These are phyloP conservation scores for Incumbomyces delicatus DNA, from an alignment of 2,329 filamentous ascomycete species.

Conservation along the genomic window DNA sequence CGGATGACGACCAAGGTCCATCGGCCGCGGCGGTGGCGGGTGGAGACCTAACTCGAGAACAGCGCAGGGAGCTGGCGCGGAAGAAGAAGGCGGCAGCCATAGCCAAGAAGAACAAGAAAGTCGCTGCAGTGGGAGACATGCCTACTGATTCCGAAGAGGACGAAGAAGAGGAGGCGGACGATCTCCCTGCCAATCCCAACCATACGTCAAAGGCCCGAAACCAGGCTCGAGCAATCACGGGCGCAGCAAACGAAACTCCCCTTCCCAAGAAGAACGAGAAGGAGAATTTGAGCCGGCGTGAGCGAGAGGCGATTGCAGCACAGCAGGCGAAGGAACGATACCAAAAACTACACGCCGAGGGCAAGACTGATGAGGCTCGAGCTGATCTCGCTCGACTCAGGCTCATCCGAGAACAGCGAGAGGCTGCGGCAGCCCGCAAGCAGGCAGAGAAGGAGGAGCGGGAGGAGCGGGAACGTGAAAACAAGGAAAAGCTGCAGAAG, in stretches of 20 bases:
- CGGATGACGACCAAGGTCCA: constrained; percentile 38
- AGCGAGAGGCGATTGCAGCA: constrained; percentile 73
- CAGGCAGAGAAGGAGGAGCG: constrained; percentile 57
- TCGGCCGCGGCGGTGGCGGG: constrained; percentile 32
- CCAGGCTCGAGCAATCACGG: constrained; percentile 42
- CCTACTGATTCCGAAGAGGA: constrained; percentile 55
- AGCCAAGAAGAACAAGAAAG: constrained; percentile 59
- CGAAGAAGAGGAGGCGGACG: constrained; percentile 29
- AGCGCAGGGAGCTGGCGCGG: constrained; percentile 79
- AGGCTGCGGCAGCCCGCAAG: constrained; percentile 71
- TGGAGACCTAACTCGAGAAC: constrained; percentile 63
- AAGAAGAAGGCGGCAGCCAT: constrained; percentile 85
- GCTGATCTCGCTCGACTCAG: constrained; percentile 76
- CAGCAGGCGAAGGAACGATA: constrained; percentile 83
- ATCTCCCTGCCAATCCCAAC: constrained; percentile 74
- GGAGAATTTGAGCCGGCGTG: constrained; percentile 54
- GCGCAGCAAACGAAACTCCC: constrained; percentile 33
- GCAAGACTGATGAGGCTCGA: constrained; percentile 93
- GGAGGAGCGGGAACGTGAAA: constrained; percentile 31
- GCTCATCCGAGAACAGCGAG: constrained; percentile 75
- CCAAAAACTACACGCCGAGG: constrained; percentile 81
- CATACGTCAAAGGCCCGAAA: constrained; percentile 60
- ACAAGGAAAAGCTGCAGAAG: constrained; percentile 25
- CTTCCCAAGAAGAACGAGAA: constrained; percentile 45
- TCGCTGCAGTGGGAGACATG: constrained; percentile 74